Conservation (phyloP, 2,329 filamentous ascomycete genomes). For the Penicillium sp. region DNA sequence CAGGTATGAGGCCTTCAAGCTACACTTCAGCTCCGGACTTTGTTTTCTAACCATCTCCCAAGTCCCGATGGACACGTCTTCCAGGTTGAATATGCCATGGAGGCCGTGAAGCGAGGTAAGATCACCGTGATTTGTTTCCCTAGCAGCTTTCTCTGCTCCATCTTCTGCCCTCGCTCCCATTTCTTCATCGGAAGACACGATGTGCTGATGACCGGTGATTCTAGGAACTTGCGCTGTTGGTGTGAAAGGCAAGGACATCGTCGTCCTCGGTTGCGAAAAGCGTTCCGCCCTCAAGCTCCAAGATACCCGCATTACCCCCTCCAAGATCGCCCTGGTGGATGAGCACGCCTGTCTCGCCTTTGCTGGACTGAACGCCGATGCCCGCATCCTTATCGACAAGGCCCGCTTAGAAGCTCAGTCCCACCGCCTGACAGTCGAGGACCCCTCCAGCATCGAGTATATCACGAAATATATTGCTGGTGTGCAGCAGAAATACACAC, state of each 20-base stretch:
- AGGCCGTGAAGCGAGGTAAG: conserved; percentile 95
- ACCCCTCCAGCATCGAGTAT: conserved; percentile 97
- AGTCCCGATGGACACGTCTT: conserved; percentile 98
- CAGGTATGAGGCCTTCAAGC: conserved; percentile 53
- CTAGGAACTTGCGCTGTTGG: conserved; percentile 94
- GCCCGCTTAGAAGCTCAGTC: conserved; percentile 95
- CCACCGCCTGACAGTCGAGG: conserved; percentile 93
- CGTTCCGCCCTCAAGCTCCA: conserved; percentile 98
- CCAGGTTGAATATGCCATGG: conserved; percentile 98
- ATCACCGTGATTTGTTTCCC: conserved; percentile 11
- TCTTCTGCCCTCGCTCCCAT: neutral
- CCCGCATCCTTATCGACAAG: conserved; percentile 97
- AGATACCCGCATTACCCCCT: conserved; percentile 97
- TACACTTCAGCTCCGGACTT: conserved; percentile 12
- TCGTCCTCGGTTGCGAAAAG: conserved; percentile 97
- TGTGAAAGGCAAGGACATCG: conserved; percentile 90
- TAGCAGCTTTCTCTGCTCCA: neutral
- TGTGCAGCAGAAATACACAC: conserved; percentile 97
- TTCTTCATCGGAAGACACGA: neutral
- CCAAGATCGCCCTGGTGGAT: conserved; percentile 96
- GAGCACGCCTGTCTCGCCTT: conserved; percentile 96
- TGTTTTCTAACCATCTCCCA: conserved; percentile 53
- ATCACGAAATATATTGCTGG: conserved; percentile 98
- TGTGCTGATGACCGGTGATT: conserved; percentile 3
- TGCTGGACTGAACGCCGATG: conserved; percentile 94